Evolutionary conservation across 2,329 filamentous ascomycete genomes (phyloP).

Genomic region (Alternaria tenuissima): DNA sequence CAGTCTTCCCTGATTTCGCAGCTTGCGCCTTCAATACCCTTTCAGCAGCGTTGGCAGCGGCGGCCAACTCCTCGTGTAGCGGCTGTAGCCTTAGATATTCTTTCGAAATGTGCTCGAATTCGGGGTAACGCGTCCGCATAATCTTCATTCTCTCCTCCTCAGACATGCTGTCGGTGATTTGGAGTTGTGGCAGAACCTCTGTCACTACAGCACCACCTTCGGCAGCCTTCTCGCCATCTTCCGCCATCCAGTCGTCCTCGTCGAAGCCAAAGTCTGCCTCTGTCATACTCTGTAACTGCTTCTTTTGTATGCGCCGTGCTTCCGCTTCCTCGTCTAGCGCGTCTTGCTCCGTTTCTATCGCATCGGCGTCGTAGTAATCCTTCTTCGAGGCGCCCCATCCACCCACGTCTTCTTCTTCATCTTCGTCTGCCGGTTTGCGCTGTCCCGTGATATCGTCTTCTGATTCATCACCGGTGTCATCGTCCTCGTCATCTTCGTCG

Average conservation of each 20-base stretch:
- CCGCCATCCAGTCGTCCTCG: conserved; percentile 80
- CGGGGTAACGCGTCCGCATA: conserved; percentile 83
- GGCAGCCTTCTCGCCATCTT: conserved; percentile 58
- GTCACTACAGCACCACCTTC: conserved; percentile 69
- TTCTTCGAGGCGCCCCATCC: conserved; percentile 89
- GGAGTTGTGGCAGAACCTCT: conserved; percentile 83
- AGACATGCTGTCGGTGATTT: conserved; percentile 81
- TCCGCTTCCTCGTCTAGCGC: conserved; percentile 93
- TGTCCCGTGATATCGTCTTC: conserved; percentile 45
- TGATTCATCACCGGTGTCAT: conserved; percentile 45
- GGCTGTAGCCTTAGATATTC: conserved; percentile 78
- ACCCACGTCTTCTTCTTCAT: conserved; percentile 66
- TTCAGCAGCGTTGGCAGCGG: conserved; percentile 66
- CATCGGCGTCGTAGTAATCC: conserved; percentile 93
- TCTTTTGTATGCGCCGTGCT: conserved; percentile 85
- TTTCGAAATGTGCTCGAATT: conserved; percentile 85
- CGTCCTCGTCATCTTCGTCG: conserved; percentile 49
- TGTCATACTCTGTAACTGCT: conserved; percentile 86
- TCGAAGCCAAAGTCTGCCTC: conserved; percentile 95
- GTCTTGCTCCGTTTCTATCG: conserved; percentile 72
- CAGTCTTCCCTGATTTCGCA: conserved; percentile 30
- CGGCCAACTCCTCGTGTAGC: conserved; percentile 65
- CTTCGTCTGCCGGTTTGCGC: conserved; percentile 57
- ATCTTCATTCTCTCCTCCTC: conserved; percentile 77
- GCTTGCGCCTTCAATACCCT: conserved; percentile 44